Evolutionary conservation across 345 rosid genomes (phyloP), one percentile per base, ranked within the genome.

Genomic region (Gossypium raimondii): DNA sequence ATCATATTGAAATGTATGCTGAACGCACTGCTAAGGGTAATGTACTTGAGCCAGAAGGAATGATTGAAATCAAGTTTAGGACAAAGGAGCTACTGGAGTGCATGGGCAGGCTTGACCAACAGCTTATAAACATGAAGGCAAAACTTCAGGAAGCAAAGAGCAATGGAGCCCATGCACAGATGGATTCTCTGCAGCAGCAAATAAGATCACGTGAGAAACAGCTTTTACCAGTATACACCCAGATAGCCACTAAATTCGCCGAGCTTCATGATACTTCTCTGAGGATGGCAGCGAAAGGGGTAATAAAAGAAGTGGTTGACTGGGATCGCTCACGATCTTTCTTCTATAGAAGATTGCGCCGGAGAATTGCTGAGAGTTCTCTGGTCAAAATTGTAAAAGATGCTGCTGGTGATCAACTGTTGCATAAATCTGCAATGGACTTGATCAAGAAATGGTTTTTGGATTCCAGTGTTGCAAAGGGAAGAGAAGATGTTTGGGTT

Each of bases 11-110:
- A 80, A 95, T 95, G 99, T 95, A 95, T 78, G 99, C 99, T 16
- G 99, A 93, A 66, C 87, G 85, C 71, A 90, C 97, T 3, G 98
- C 97, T 7, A 88, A 91, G 75, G 99, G 99, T 50, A 95, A 92
- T 80, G 98, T 95, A 70, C 98, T 95, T 38, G 99, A 95, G 85
- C 99, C 99, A 18, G 98, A 95, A 87, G 98, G 99, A 73, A 90
- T 88, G 79, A 93, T 95, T 43, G 99, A 95, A 87, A 93, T 95
- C 77, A 95, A 93, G 73, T 95, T 95, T 78, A 86, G 97, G 86
- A 89, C 94, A 18, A 95, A 80, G 84, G 98, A 95, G 83, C 86
- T 95, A 67, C 78, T 93, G 24, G 99, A 95, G 70, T 95, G 98
- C 92, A 95, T 95, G 99, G 93, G 92, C 70, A 89, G 99, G 87